Percentiles rank a stretch among this genome's conserved stretches.
phyloP scores from a whole-genome alignment of 2,329 filamentous ascomycete species.

The Fusarium sp. region DNA sequence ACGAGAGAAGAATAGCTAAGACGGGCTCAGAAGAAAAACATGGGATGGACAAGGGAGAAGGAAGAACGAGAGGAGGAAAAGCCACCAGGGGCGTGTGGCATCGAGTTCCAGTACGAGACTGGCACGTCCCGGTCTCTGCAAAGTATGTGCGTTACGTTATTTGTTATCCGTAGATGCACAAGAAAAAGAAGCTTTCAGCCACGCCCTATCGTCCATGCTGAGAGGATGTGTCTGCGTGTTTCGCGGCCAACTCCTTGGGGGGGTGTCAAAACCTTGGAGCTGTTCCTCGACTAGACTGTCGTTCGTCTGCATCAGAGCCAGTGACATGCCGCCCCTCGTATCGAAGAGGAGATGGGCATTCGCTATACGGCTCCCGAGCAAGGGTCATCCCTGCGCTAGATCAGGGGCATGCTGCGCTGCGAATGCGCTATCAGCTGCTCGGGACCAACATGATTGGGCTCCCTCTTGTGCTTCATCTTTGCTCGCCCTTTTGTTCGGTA shows the following conservation, averaged over 20 bases:
- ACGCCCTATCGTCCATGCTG: slow-evolving; percentile 11
- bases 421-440: slow-evolving; percentile 20
- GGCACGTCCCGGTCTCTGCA: slow-evolving; percentile 28
- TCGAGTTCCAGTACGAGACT: slow-evolving; percentile 24
- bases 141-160: slow-evolving; percentile 19
- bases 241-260: not conserved
- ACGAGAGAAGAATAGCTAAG: slow-evolving; percentile 22
- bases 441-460: slow-evolving; percentile 25
- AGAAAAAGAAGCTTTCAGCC: slow-evolving; percentile 12
- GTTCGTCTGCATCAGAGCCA: not conserved
- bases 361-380: slow-evolving; percentile 18
- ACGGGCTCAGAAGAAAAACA: slow-evolving; percentile 7
- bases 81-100: slow-evolving; percentile 12
- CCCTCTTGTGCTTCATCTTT: slow-evolving; percentile 4
- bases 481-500: slow-evolving; percentile 12
- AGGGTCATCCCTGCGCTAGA: slow-evolving; percentile 21
- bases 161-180: slow-evolving; percentile 20
- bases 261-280: not conserved
- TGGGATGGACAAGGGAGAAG: slow-evolving; percentile 20
- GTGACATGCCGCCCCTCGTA: slow-evolving; percentile 25
- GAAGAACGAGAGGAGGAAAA: not conserved
- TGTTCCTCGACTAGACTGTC: not conserved
- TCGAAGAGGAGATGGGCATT: slow-evolving; percentile 2
- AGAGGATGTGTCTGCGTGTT: not conserved
- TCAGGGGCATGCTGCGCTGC: slow-evolving; percentile 36